Percentiles rank a stretch among this genome's conserved stretches.
Conservation (phyloP, 495 filamentous ascomycete genomes). For the Venustampulla echinocandica region DNA sequence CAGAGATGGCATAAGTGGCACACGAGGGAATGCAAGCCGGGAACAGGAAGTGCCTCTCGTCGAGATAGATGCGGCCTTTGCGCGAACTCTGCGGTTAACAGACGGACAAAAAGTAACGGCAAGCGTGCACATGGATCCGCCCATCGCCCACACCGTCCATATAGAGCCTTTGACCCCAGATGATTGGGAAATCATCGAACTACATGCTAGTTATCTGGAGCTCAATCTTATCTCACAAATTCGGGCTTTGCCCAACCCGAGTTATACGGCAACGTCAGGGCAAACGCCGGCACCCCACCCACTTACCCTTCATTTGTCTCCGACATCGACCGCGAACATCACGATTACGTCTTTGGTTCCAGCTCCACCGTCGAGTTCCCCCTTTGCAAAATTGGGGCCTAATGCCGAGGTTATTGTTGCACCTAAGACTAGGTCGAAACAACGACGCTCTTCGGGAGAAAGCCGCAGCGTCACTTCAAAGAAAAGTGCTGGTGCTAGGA, state of each 20-base stretch:
- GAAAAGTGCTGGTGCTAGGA: constrained; percentile 64
- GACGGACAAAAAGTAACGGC: constrained; percentile 76
- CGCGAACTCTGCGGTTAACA: constrained; percentile 64
- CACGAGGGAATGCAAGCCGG: constrained; percentile 38
- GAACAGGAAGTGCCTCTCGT: constrained; percentile 68
- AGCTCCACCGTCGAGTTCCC: constrained; percentile 52
- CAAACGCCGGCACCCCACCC: constrained; percentile 53
- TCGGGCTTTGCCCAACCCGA: constrained; percentile 80
- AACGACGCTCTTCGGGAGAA: constrained; percentile 36
- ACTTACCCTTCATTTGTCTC: constrained; percentile 84
- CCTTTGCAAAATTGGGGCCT: constrained; percentile 85
- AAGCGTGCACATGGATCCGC: constrained; percentile 77
- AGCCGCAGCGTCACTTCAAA: constrained; percentile 64
- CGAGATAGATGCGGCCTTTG: constrained; percentile 87
- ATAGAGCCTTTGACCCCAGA: constrained; percentile 91
- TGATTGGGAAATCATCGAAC: constrained; percentile 98
- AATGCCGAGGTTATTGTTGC: constrained; percentile 96
- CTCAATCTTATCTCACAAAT: constrained; percentile 90
- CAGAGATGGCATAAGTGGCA: constrained; percentile 58
- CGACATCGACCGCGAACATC: constrained; percentile 91
- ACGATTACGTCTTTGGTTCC: constrained; percentile 71
- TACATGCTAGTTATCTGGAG: constrained; percentile 91
- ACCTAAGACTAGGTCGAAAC: constrained; percentile 59
- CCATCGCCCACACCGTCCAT: constrained; percentile 81
- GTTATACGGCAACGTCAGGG: constrained; percentile 41